Conservation (phyloP, 129 eudicot species). For the Pseudognaphalium luteoalbum region DNA sequence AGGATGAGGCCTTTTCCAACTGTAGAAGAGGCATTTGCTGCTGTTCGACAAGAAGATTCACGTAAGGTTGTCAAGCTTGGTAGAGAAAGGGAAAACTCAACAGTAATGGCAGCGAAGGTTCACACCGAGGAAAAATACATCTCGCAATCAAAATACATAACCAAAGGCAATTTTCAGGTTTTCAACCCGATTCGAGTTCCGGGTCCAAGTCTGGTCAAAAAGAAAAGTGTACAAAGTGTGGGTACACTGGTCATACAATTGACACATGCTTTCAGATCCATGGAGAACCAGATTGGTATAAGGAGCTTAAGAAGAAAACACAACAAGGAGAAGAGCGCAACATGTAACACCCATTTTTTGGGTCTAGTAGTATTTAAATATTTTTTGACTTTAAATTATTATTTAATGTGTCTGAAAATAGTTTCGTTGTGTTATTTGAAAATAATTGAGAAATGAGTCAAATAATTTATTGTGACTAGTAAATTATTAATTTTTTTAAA, state of each 20-base stretch:
- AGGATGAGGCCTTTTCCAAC: not conserved
- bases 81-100: not conserved
- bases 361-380: no score
- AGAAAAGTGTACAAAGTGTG: not conserved
- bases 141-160: not conserved
- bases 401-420: no score
- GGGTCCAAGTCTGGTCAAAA: not conserved
- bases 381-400: no score
- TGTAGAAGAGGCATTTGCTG: not conserved
- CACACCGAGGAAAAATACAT: no score
- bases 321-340: not conserved
- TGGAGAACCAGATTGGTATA: not conserved
- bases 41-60: conserved; percentile 1
- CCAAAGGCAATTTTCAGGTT: not conserved
- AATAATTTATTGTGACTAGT: no score
- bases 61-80: not conserved
- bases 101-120: not conserved
- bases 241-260: not conserved
- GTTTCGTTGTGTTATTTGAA: no score
- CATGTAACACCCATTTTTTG: no score
- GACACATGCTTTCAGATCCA: not conserved
- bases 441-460: no score
- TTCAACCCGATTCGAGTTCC: no score
- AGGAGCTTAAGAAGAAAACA: not conserved
- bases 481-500: no score